These are phyloP conservation scores for Przewalskia tangutica DNA, from an alignment of 257 asterid species.

Conservation along the genomic window DNA sequence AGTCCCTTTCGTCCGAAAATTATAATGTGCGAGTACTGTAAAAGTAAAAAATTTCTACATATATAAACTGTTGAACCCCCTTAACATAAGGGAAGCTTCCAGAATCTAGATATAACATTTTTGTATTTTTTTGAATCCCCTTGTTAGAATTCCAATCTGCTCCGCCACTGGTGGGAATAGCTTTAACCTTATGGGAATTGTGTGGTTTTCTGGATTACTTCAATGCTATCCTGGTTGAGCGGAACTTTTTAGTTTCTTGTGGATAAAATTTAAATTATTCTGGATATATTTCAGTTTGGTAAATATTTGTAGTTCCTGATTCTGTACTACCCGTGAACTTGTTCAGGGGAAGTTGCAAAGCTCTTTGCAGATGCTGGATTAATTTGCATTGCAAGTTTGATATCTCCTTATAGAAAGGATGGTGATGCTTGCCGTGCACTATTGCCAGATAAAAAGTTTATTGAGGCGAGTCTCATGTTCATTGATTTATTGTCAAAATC, in stretches of 20 bases:
- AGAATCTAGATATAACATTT: neutral
- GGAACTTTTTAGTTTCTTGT: neutral
- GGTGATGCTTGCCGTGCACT: constrained; percentile 90
- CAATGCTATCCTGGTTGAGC: neutral
- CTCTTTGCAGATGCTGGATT: constrained; percentile 97
- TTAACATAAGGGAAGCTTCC: neutral
- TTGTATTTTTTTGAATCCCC: neutral
- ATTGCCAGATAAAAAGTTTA: constrained; percentile 49
- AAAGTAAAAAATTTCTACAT: neutral
- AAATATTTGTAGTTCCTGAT: neutral
- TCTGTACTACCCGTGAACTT: neutral
- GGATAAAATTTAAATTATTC: too few relatives aligned
- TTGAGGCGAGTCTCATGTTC: constrained; percentile 51
- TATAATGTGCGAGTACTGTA: neutral
- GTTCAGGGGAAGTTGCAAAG: constrained; percentile 83
- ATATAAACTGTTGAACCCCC: neutral
- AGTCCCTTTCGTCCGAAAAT: neutral
- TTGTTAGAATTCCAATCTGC: neutral
- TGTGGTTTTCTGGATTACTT: neutral
- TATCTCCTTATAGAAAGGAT: constrained; percentile 93
- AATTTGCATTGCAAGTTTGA: constrained; percentile 91
- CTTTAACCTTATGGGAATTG: neutral
- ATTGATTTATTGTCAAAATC: neutral
- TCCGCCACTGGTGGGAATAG: neutral
- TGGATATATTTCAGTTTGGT: neutral